Evolutionary conservation across 2,329 filamentous ascomycete species (phyloP).

Genomic region (Fusarium albidum): DNA sequence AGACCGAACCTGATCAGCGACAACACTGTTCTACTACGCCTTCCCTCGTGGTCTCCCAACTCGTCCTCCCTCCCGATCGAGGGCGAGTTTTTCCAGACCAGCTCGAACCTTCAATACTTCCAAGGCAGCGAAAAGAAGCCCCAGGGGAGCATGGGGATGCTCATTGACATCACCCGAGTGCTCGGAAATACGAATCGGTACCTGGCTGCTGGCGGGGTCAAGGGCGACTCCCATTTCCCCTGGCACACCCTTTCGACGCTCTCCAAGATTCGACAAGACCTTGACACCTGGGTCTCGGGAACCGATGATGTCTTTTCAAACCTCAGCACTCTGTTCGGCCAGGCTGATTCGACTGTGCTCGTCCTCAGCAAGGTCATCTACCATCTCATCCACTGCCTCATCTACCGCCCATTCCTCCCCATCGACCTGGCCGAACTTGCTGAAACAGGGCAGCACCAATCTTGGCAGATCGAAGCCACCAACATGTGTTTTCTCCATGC

Average conservation of each 20-base stretch:
- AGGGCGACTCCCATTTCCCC: conserved; percentile 88
- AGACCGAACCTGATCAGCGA: conserved; percentile 83
- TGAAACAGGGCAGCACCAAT: conserved; percentile 83
- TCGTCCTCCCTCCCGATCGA: conserved; percentile 70
- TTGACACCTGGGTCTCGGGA: conserved; percentile 85
- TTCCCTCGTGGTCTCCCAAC: conserved; percentile 77
- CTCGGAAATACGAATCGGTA: conserved; percentile 86
- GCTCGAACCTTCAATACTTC: conserved; percentile 79
- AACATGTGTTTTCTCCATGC: conserved; percentile 88
- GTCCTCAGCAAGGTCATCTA: conserved; percentile 88
- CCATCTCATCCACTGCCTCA: conserved; percentile 84
- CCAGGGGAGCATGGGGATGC: conserved; percentile 79
- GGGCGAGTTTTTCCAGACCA: conserved; percentile 82
- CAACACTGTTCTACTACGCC: conserved; percentile 75
- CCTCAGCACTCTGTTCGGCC: conserved; percentile 77
- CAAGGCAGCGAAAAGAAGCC: conserved; percentile 73
- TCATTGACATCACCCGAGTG: conserved; percentile 85
- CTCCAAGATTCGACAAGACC: conserved; percentile 84
- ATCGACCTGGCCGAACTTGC: conserved; percentile 84
- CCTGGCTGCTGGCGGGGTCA: conserved; percentile 83
- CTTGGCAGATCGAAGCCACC: conserved; percentile 91
- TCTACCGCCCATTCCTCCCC: conserved; percentile 87
- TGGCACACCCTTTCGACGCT: conserved; percentile 89
- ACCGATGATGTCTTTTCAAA: conserved; percentile 82
- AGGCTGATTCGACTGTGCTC: conserved; percentile 78